phyloP scores from a whole-genome alignment of 2,329 filamentous ascomycete species.

The Stenocarpella maydis region DNA sequence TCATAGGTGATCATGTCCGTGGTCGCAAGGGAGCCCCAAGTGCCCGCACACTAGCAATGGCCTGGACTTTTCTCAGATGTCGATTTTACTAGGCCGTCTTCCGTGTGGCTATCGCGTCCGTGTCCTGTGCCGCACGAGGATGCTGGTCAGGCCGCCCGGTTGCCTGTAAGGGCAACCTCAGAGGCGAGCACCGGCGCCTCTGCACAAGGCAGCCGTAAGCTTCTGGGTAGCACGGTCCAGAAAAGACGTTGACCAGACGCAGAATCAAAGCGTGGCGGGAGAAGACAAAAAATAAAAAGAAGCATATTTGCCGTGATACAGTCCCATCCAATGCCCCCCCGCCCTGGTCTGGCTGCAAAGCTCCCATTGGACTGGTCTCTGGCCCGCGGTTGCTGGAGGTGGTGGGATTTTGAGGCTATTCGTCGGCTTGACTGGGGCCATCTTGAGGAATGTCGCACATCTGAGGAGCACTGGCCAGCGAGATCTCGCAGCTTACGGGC shows the following conservation, averaged over 20 bases:
- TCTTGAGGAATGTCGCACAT: slow-evolving; percentile 29
- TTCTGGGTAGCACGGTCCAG: slow-evolving; percentile 28
- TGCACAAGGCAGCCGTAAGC: slow-evolving; percentile 11
- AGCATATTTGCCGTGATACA: slow-evolving; percentile 10
- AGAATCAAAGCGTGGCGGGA: slow-evolving; percentile 34
- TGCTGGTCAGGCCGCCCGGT: not conserved
- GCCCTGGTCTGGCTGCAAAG: slow-evolving; percentile 8
- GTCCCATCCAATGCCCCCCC: slow-evolving; percentile 23
- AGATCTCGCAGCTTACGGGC: slow-evolving; percentile 33
- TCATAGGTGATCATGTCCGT: slow-evolving; percentile 5
- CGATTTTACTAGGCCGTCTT: not conserved
- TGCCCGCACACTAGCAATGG: slow-evolving; percentile 19
- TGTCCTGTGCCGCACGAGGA: slow-evolving; percentile 30
- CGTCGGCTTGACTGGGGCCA: slow-evolving; percentile 26
- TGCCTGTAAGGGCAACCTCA: slow-evolving; percentile 17
- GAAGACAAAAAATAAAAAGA: too few relatives aligned
- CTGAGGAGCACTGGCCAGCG: slow-evolving; percentile 32
- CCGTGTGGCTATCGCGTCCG: not conserved
- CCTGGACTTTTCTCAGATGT: not conserved
- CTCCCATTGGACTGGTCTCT: slow-evolving; percentile 32
- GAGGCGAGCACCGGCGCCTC: slow-evolving; percentile 33
- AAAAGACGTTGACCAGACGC: slow-evolving; percentile 29
- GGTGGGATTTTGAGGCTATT: slow-evolving; percentile 21
- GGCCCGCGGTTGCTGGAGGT: slow-evolving; percentile 24
- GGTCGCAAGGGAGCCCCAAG: slow-evolving; percentile 14